A percentile compares a stretch with the other conserved stretches of the same genome.
These are phyloP conservation scores for Lachnellula suecica DNA, from an alignment of 2,329 filamentous ascomycete genomes.

Conservation along the genomic window DNA sequence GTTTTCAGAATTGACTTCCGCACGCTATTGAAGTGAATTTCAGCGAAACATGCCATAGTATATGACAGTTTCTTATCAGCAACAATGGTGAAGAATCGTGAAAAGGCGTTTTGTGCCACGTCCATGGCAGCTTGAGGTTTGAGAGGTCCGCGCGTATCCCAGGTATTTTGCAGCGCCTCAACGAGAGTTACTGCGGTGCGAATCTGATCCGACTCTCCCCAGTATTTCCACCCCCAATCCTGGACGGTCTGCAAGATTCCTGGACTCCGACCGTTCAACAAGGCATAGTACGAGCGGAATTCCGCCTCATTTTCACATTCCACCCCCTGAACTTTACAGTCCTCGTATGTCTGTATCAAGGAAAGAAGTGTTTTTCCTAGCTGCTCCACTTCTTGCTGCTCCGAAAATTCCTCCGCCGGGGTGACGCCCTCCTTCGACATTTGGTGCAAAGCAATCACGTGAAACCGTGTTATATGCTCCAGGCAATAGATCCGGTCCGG, in stretches of 20 bases:
- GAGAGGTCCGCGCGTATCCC: slow-evolving; percentile 56
- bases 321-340: slow-evolving; percentile 58
- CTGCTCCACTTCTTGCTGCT: slow-evolving; percentile 68
- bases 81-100: slow-evolving; percentile 60
- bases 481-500: slow-evolving; percentile 60
- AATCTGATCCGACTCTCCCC: slow-evolving; percentile 57
- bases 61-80: slow-evolving; percentile 58
- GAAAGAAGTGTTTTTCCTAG: slow-evolving; percentile 65
- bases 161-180: slow-evolving; percentile 58
- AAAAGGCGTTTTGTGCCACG: slow-evolving; percentile 48
- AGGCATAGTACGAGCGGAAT: slow-evolving; percentile 63
- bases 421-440: slow-evolving; percentile 56
- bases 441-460: slow-evolving; percentile 63
- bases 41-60: slow-evolving; percentile 68
- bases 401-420: slow-evolving; percentile 57
- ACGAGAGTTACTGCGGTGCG: slow-evolving; percentile 61
- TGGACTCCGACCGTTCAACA: slow-evolving; percentile 60
- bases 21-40: slow-evolving; percentile 63
- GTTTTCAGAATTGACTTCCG: slow-evolving; percentile 58
- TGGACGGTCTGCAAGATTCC: slow-evolving; percentile 53
- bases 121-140: slow-evolving; percentile 38
- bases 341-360: slow-evolving; percentile 64
- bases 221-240: slow-evolving; percentile 56
- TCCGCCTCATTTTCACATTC: slow-evolving; percentile 62
- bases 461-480: slow-evolving; percentile 66